Percentiles rank a stretch among this genome's conserved stretches.
phyloP scores from a whole-genome alignment of 805 yeast species.

The Candida jianshihensis region DNA sequence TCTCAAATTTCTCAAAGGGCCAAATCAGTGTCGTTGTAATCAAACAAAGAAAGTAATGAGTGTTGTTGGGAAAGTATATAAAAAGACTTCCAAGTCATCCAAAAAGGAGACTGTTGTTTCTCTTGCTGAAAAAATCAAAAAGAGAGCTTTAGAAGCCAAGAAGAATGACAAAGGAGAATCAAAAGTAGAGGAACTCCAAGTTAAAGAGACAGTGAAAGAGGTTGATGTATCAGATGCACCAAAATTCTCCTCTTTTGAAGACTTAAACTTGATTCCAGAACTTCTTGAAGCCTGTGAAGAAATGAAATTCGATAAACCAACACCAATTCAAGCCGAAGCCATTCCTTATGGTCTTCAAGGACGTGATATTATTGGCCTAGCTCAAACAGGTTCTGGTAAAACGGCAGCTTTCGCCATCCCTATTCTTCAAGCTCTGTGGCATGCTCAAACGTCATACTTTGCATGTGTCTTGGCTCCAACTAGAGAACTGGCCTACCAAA shows the following conservation, averaged over 20 bases:
- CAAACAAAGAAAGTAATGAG: too few relatives aligned
- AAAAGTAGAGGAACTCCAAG: slow-evolving; percentile 2
- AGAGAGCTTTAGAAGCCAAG: slow-evolving; percentile 29
- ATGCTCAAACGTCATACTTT: slow-evolving; percentile 80
- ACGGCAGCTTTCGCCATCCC: slow-evolving; percentile 99
- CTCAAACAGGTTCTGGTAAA: slow-evolving; percentile 97
- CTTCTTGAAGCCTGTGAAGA: slow-evolving; percentile 71
- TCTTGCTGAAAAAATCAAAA: slow-evolving; percentile 50
- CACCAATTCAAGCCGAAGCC: slow-evolving; percentile 89
- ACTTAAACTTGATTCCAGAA: slow-evolving; percentile 66
- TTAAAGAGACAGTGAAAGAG: slow-evolving; percentile 10
- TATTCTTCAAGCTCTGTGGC: slow-evolving; percentile 83
- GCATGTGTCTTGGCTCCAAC: slow-evolving; percentile 87
- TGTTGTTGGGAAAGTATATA: slow-evolving; percentile 10
- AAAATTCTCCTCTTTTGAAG: slow-evolving; percentile 37
- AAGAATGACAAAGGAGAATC: slow-evolving; percentile 10
- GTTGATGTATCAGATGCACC: slow-evolving; percentile 13
- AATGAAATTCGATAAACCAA: slow-evolving; percentile 73
- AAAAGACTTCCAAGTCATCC: slow-evolving; percentile 20
- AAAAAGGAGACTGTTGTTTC: slow-evolving; percentile 34
- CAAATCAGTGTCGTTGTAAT: too few relatives aligned
- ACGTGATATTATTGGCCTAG: slow-evolving; percentile 89
- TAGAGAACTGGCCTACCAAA: slow-evolving; percentile 79
- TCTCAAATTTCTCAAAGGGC: too few relatives aligned
- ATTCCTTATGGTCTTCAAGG: slow-evolving; percentile 89